Percentiles rank a stretch among this genome's conserved stretches.
These are phyloP conservation scores for Trichomonas tenax DNA, from an alignment of 208 protist genomes.

Conservation along the genomic window DNA sequence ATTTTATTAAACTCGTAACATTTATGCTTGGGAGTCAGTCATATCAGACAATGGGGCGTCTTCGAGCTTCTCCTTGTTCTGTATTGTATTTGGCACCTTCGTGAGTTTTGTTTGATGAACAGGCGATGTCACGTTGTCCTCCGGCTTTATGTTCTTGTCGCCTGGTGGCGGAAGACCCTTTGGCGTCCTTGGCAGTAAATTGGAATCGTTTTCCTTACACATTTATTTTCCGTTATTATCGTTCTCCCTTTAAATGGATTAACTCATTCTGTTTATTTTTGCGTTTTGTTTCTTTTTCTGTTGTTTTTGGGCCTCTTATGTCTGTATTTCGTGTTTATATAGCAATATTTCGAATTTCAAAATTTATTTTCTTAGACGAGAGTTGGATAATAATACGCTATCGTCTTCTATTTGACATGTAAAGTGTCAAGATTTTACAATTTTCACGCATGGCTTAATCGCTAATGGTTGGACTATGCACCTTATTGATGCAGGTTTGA, in stretches of 20 bases:
- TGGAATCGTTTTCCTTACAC: not conserved
- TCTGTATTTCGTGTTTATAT: no score
- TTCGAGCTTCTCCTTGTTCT: not conserved
- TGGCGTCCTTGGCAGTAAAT: not conserved
- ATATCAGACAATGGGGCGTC: not conserved
- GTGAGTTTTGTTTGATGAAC: not conserved
- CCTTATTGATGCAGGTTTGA: no score
- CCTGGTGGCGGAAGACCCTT: not conserved
- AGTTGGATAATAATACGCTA: no score
- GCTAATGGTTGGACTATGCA: no score
- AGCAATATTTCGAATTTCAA: no score
- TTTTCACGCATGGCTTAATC: no score
- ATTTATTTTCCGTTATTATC: not conserved
- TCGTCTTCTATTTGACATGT: no score
- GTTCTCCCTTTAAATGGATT: not conserved
- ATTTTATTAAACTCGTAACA: not conserved
- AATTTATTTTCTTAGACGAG: no score
- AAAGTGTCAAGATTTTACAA: no score
- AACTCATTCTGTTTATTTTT: no score
- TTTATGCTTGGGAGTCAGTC: not conserved
- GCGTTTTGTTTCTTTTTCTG: no score
- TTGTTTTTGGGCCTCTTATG: no score
- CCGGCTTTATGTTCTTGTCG: not conserved
- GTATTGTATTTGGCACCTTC: not conserved
- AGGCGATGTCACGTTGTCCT: not conserved